Percentiles rank a stretch among this genome's conserved stretches.
Conservation (phyloP, 139 green algal genomes). For the Marvania coccoides region DNA sequence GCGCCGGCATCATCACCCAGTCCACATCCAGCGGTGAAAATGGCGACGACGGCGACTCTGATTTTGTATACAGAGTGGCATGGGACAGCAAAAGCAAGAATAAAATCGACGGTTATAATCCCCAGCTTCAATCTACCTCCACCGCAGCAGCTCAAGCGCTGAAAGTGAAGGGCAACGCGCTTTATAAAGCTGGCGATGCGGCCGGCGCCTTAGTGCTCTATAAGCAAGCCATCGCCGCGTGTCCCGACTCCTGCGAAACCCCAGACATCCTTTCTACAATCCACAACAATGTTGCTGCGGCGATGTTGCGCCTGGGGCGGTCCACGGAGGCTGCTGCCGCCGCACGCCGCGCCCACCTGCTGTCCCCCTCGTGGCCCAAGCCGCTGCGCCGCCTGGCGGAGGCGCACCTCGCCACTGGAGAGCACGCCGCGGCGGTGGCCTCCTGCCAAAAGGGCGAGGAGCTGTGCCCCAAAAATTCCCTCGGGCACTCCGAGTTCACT, state of each 20-base stretch:
- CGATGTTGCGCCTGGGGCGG: constrained; percentile 3
- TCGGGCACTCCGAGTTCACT: constrained; percentile 31
- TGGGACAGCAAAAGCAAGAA: constrained; percentile 20
- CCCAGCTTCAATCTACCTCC: not conserved
- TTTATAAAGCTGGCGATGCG: not conserved
- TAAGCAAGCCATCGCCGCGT: not conserved
- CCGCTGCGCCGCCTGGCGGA: constrained; percentile 39
- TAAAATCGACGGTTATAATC: not conserved
- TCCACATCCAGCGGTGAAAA: not conserved
- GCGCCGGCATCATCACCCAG: not conserved
- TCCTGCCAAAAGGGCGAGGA: constrained; percentile 17
- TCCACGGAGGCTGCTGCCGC: constrained; percentile 19
- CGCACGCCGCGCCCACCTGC: constrained; percentile 19
- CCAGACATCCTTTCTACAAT: constrained; percentile 6
- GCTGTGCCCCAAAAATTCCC: constrained; percentile 4
- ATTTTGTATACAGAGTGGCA: not conserved
- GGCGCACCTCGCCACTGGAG: constrained; percentile 16
- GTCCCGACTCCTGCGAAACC: not conserved
- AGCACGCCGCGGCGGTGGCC: constrained; percentile 10
- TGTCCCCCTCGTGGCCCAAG: constrained; percentile 43
- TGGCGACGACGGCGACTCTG: not conserved
- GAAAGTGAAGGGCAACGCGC: constrained; percentile 12
- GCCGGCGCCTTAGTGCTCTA: not conserved
- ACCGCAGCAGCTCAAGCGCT: not conserved
- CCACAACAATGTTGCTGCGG: constrained; percentile 26